Base-by-base conservation (phyloP, 768 basidiomycete genomes). In the Collybia sordida region DNA sequence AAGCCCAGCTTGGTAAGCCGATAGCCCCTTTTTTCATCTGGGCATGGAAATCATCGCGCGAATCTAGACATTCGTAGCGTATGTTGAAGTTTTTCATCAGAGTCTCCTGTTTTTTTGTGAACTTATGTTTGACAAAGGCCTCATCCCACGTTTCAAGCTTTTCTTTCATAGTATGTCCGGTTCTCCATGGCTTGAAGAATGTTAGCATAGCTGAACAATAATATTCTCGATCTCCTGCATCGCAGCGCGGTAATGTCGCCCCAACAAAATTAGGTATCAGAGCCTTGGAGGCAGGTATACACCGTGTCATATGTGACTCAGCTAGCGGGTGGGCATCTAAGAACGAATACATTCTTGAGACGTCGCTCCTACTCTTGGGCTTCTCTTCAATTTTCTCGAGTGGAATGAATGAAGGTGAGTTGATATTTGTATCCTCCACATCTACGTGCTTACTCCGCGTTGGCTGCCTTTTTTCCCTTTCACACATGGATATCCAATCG, bases 181-280 rank as follows among this genome's bases (percentile, higher is more conserved):
- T 52, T 22, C 67, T 50, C 67, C 69, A 69, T 1, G 71, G 70
- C 22, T 64, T 60, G 49, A 70, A 72, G 2, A 72, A 38, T 3
- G 65, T 62, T 1, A 70, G 42, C 67, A 73, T 70, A 1, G 65
- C 57, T 27, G 41, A 42, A 49, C 64, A 67, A 49, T 70, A 72
- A 19, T 62, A 63, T 35, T 70, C 68, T 9, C 62, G 12, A 47
- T 70, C 64, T 7, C 66, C 69, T 37, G 55, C 45, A 54, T 71
- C 69, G 40, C 31, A 27, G 15, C 68, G 8, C 6, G 69, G 70
- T 17, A 71, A 45, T 6, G 50, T 17, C 18, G 37, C 57, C 1
- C 67, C 68, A 8, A 64, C 44, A 54, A 73, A 67, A 46, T 71
- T 67, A 17, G 65, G 63, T 2, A 68, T 50, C 19, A 7, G 17